A percentile compares a stretch with the other conserved stretches of the same genome.
These are phyloP conservation scores for Globisporangium middletonii DNA, from an alignment of 352 stramenopile genomes.

Conservation along the genomic window DNA sequence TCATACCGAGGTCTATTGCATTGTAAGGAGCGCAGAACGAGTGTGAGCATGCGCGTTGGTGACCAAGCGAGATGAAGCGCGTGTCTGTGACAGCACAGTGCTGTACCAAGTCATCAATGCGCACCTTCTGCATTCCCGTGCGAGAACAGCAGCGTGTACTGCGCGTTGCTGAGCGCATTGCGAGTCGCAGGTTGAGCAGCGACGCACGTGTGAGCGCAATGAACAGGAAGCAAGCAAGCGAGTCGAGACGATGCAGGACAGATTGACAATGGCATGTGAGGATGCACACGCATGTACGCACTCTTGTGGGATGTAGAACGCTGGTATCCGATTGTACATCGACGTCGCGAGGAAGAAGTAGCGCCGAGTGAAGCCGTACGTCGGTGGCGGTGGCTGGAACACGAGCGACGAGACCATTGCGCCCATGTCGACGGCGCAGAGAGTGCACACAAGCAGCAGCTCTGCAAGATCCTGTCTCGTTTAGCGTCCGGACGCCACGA, in stretches of 20 bases:
- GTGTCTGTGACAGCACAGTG: background rate
- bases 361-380: conserved; percentile 70
- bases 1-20: conserved; percentile 92
- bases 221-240: background rate
- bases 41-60: background rate
- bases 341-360: conserved; percentile 94
- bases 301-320: conserved; percentile 93
- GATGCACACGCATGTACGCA: conserved; percentile 21
- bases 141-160: conserved; percentile 95
- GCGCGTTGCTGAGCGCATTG: conserved; percentile 57
- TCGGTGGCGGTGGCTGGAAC: conserved; percentile 81
- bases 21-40: background rate
- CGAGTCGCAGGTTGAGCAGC: background rate
- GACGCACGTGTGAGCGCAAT: background rate
- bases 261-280: background rate
- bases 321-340: conserved; percentile 87
- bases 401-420: conserved; percentile 76
- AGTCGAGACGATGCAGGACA: no score
- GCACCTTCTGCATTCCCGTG: conserved; percentile 95
- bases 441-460: background rate
- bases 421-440: conserved; percentile 43
- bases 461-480: background rate
- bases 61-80: background rate
- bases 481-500: no score
- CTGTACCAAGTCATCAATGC: background rate